Evolutionary conservation across 2,329 filamentous ascomycete genomes (phyloP).

Genomic region (Pseudogymnoascus sp.): DNA sequence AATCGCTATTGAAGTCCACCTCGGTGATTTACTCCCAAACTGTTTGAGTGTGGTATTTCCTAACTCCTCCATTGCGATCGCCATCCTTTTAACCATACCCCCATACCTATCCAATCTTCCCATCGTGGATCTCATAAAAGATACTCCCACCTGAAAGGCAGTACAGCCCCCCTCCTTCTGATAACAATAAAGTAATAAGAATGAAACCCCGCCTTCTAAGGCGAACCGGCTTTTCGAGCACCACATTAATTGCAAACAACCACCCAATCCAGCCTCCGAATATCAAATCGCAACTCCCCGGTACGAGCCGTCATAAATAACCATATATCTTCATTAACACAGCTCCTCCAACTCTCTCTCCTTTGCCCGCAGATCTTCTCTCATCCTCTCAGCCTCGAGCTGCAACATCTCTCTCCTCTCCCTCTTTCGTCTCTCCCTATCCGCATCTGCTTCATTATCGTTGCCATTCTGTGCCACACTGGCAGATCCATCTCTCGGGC

Average conservation of each 20-base stretch:
- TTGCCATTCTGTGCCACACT: neutral
- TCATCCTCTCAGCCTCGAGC: constrained; percentile 69
- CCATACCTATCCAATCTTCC: neutral
- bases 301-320: neutral
- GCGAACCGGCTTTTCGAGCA: neutral
- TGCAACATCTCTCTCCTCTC: constrained; percentile 60
- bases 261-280: neutral
- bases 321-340: constrained; percentile 11
- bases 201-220: neutral
- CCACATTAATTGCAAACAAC: neutral
- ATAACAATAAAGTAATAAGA: neutral
- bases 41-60: neutral
- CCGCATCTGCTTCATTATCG: neutral
- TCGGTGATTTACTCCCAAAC: neutral
- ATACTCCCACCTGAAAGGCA: neutral
- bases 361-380: constrained; percentile 27
- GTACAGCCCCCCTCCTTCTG: neutral
- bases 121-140: constrained; percentile 1
- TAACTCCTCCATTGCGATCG: neutral
- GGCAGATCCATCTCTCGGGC: constrained; percentile 12
- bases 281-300: neutral
- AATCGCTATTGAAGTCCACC: neutral
- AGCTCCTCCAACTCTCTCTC: constrained; percentile 27
- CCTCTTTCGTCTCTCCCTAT: constrained; percentile 42
- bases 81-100: neutral